Percentiles rank a stretch among this genome's conserved stretches.
Evolutionary conservation across 306 rosid genomes (phyloP).

Genomic region (Ceratonia siliqua): DNA sequence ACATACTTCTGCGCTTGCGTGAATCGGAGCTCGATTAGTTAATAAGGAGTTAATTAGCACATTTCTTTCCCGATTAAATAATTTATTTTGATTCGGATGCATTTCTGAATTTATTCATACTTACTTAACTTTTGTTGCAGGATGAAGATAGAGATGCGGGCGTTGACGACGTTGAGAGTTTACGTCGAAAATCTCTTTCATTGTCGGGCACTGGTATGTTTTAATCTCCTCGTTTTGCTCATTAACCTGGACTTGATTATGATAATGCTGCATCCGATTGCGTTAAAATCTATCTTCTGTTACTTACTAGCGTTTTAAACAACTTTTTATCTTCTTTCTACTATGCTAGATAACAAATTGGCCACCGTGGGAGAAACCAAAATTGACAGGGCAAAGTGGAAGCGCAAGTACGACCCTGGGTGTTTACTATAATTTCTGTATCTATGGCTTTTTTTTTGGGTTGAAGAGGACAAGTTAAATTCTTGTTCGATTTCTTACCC

Average conservation of each 20-base stretch:
- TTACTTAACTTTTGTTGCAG: slow-evolving; percentile 22
- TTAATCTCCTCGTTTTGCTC: neutral
- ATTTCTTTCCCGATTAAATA: neutral
- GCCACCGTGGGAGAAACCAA: slow-evolving; percentile 41
- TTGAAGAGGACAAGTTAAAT: neutral
- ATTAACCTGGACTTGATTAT: neutral
- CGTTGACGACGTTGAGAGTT: slow-evolving; percentile 45
- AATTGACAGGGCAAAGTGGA: slow-evolving; percentile 53
- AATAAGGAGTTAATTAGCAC: neutral
- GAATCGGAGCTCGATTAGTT: neutral
- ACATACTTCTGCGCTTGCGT: neutral
- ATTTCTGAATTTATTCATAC: neutral
- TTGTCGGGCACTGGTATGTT: neutral
- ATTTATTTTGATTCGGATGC: neutral
- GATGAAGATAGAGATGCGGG: slow-evolving; percentile 40
- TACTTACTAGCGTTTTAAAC: neutral
- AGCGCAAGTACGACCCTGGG: slow-evolving; percentile 48
- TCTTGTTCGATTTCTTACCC: slow-evolving; percentile 7
- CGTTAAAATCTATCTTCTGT: neutral
- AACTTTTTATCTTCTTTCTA: neutral
- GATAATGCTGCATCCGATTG: neutral
- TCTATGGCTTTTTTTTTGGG: neutral
- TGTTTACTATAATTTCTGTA: neutral
- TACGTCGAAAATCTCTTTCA: slow-evolving; percentile 38
- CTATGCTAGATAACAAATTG: slow-evolving; percentile 24